Percentiles rank a stretch among this genome's conserved stretches.
Conservation (phyloP, 2,329 filamentous ascomycete species). For the Escovopsis weberi region DNA sequence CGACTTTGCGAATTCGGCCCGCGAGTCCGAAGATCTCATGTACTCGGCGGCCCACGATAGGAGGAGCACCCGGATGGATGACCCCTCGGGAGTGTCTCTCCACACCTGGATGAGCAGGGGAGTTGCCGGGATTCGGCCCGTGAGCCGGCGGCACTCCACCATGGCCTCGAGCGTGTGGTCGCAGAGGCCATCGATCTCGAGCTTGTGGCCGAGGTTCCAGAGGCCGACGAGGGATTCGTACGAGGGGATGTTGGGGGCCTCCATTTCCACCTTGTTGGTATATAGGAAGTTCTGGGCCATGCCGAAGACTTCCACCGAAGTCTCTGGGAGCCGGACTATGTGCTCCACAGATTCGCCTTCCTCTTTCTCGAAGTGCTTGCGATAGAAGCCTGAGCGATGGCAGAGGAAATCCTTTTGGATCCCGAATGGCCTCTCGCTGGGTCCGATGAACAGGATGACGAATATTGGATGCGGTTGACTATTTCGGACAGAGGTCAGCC, state of each 20-base stretch:
- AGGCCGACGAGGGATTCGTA: conserved; percentile 40
- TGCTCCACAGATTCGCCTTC: conserved; percentile 28
- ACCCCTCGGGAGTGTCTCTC: conserved; percentile 46
- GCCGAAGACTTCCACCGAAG: conserved; percentile 36
- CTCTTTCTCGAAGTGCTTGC: conserved; percentile 26
- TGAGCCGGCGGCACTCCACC: conserved; percentile 38
- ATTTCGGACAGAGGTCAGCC: neutral
- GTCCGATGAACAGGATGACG: conserved; percentile 39
- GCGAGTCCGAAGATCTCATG: conserved; percentile 40
- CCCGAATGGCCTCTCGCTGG: conserved; percentile 37
- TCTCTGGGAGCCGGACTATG: conserved; percentile 34
- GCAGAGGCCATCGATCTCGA: conserved; percentile 40
- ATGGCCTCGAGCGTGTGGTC: conserved; percentile 42
- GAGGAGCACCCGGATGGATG: conserved; percentile 42
- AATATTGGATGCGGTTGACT: conserved; percentile 40
- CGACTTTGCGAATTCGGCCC: conserved; percentile 43
- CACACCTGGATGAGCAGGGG: conserved; percentile 46
- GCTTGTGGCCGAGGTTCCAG: conserved; percentile 40
- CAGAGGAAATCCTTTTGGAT: conserved; percentile 46
- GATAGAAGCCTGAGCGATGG: conserved; percentile 34
- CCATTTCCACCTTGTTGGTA: conserved; percentile 32
- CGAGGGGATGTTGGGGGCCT: conserved; percentile 27
- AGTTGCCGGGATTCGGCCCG: conserved; percentile 41
- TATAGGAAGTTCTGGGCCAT: conserved; percentile 40
- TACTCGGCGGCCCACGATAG: conserved; percentile 50